Evolutionary conservation across 352 stramenopile species (phyloP).

Genomic region (Globisporangium nagaii): DNA sequence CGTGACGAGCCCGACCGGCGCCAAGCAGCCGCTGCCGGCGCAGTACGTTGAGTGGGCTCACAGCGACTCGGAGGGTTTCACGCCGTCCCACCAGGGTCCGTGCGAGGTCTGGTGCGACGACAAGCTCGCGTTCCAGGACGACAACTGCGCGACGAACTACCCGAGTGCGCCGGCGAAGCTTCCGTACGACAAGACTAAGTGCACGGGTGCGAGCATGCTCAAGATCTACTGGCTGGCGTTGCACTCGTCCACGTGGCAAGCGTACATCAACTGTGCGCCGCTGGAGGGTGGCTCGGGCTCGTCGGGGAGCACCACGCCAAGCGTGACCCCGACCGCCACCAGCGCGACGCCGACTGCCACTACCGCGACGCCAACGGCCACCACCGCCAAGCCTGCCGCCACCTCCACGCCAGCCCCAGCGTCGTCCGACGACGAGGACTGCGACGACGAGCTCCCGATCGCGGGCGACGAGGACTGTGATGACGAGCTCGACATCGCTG

Average conservation of each 20-base stretch:
- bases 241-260: constrained; percentile 32
- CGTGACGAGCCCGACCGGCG: constrained; percentile 25
- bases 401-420: too few species aligned
- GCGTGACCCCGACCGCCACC: background rate
- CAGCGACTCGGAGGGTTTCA: constrained; percentile 16
- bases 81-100: constrained; percentile 30
- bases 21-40: constrained; percentile 22
- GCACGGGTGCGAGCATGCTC: constrained; percentile 27
- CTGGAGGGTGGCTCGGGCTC: background rate
- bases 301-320: background rate
- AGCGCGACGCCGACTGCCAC: background rate
- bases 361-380: background rate
- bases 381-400: background rate
- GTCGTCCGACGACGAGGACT: background rate
- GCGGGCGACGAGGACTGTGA: constrained; percentile 9
- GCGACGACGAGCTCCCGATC: constrained; percentile 6
- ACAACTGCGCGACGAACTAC: constrained; percentile 42
- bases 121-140: constrained; percentile 33
- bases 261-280: constrained; percentile 17
- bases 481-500: constrained; percentile 19
- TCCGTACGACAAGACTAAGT: constrained; percentile 41
- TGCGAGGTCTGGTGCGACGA: constrained; percentile 56
- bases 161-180: constrained; percentile 23
- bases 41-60: constrained; percentile 34
- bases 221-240: constrained; percentile 35